Percentiles rank a stretch among this genome's conserved stretches.
Conservation (phyloP, 768 basidiomycete species). For the Auriscalpium orientale region DNA sequence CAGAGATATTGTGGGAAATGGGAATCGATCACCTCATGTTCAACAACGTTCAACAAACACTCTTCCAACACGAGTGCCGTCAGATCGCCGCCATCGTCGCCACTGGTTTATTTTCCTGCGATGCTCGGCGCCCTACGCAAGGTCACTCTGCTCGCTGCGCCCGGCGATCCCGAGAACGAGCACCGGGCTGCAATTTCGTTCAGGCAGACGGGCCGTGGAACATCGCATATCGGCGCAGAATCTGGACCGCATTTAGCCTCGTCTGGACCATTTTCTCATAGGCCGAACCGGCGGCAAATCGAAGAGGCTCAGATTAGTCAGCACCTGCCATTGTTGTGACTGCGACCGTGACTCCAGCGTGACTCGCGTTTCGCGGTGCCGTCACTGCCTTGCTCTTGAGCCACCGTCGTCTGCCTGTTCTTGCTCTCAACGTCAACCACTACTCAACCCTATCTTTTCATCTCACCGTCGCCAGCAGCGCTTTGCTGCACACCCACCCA, state of each 20-base stretch:
- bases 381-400: background rate
- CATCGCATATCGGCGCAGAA: too few species aligned
- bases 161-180: too few species aligned
- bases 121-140: too few species aligned
- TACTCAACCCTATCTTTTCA: constrained; percentile 5
- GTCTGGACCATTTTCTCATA: too few species aligned
- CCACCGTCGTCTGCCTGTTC: background rate
- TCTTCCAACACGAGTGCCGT: background rate
- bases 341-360: constrained; percentile 7
- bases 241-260: too few species aligned
- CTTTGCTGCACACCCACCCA: background rate
- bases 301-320: constrained; percentile 1
- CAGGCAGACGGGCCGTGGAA: too few species aligned
- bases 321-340: background rate
- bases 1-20: constrained; percentile 16
- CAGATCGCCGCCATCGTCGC: background rate
- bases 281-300: too few species aligned
- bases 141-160: too few species aligned
- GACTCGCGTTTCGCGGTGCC: background rate
- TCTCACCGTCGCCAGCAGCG: constrained; percentile 3
- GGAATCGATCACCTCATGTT: constrained; percentile 11
- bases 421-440: constrained; percentile 2
- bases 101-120: background rate
- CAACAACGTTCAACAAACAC: constrained; percentile 8
- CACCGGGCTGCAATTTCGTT: too few species aligned